Evolutionary conservation across 257 asterid species (phyloP).

Genomic region (Vinca minor): DNA sequence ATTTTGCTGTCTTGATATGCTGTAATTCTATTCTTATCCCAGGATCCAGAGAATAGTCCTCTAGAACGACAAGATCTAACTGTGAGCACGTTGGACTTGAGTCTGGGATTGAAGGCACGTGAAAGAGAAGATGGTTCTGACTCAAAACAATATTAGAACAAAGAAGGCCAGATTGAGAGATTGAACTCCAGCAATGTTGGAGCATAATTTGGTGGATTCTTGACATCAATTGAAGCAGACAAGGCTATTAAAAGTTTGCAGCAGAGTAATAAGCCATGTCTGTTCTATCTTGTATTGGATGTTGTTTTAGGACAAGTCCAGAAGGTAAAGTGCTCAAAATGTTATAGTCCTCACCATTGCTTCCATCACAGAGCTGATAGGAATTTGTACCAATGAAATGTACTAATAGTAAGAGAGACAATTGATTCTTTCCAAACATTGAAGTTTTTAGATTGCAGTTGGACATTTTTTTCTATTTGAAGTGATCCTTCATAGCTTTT

Average conservation of each 20-base stretch:
- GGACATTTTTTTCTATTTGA: no score
- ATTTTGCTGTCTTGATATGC: no score
- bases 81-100: conserved; percentile 67
- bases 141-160: conserved; percentile 26
- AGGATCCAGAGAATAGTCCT: conserved; percentile 33
- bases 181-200: neutral
- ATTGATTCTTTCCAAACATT: conserved; percentile 7
- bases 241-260: neutral
- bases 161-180: conserved; percentile 22
- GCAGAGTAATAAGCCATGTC: neutral
- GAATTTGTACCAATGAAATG: conserved; percentile 6
- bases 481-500: no score
- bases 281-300: neutral
- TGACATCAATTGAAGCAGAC: conserved; percentile 1
- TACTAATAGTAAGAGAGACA: neutral
- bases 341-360: conserved; percentile 6
- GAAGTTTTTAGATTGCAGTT: conserved; percentile 2
- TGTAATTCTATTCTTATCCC: conserved; percentile 15
- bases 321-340: conserved; percentile 2
- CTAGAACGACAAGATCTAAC: conserved; percentile 65
- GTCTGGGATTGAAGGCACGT: conserved; percentile 59
- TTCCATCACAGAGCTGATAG: conserved; percentile 10
- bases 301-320: conserved; percentile 2
- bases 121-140: conserved; percentile 38
- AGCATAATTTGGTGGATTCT: neutral